Percentiles rank a stretch among this genome's conserved stretches.
These are phyloP conservation scores for Penicillium cataractarum DNA, from an alignment of 495 filamentous ascomycete species.

Conservation along the genomic window DNA sequence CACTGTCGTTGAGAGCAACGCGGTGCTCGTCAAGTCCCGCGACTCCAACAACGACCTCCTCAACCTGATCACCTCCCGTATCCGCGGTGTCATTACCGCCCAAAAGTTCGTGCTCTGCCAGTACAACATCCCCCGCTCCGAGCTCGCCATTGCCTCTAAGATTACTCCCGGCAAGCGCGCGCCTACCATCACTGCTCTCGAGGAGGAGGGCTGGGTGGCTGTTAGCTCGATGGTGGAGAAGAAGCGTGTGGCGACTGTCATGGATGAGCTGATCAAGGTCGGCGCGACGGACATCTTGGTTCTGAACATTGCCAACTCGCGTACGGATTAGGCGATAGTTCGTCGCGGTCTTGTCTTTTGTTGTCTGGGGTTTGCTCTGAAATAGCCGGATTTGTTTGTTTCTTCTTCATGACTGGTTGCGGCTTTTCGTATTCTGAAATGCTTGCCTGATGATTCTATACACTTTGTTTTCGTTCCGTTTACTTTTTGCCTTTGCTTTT, in stretches of 20 bases:
- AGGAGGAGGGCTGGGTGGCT: constrained; percentile 90
- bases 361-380: constrained; percentile 12
- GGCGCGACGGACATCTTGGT: constrained; percentile 91
- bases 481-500: constrained; percentile 10
- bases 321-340: constrained; percentile 46
- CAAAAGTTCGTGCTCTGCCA: constrained; percentile 94
- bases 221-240: constrained; percentile 93
- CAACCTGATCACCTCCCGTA: constrained; percentile 77
- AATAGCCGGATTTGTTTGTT: constrained; percentile 7
- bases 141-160: constrained; percentile 66
- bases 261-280: constrained; percentile 81
- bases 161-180: constrained; percentile 96
- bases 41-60: constrained; percentile 81
- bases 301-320: constrained; percentile 83
- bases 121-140: constrained; percentile 81
- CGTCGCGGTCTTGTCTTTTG: not conserved
- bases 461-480: constrained; percentile 8
- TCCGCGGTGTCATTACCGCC: constrained; percentile 93
- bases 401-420: constrained; percentile 19
- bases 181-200: constrained; percentile 84
- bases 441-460: constrained; percentile 12
- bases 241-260: constrained; percentile 82
- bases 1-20: constrained; percentile 84
- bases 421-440: constrained; percentile 19
- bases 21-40: constrained; percentile 90